Evolutionary conservation across 2,329 filamentous ascomycete species (phyloP), one percentile per base, ranked within the genome.

Genomic region (Fusarium sp.): DNA sequence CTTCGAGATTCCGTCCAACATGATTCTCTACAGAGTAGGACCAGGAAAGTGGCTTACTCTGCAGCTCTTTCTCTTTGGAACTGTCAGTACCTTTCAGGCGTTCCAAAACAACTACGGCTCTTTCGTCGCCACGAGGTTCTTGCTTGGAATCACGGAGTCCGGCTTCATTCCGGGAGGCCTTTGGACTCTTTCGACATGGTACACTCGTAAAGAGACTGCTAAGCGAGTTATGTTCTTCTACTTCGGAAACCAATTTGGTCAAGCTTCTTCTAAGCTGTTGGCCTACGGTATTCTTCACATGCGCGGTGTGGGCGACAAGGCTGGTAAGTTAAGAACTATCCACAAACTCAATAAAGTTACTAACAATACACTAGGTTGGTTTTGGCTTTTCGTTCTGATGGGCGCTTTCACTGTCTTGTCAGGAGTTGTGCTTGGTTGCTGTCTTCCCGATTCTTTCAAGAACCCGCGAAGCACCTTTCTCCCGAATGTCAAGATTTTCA

Each of bases 171-270:
- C 85, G 1, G 85, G 84, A 4, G 78, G 78, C 8, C 75, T 83
- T 0, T 85, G 79, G 76, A 84, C 84, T 4, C 75, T 87, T 2
- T 85, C 84, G 0, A 84, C 82, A 1, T 87, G 85, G 84, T 87
- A 87, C 72, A 86, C 83, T 1, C 80, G 79, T 4, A 77, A 78
- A 4, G 85, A 87, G 71, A 83, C 82, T 0, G 83, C 82, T 55
- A 83, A 85, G 61, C 80, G 85, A 10, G 81, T 85, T 48, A 83
- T 83, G 71, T 71, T 86, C 33, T 87, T 87, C 74, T 87, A 84
- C 76, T 84, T 87, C 56, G 85, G 85, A 13, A 85, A 86, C 68
- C 81, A 85, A 71, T 78, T 85, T 17, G 85, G 83, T 7, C 75
- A 78, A 20, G 77, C 76, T 2, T 76, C 72, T 0, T 75, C 73